These are phyloP conservation scores for Calonectria hawksworthii DNA, from an alignment of 2,329 filamentous ascomycete species.

Conservation along the genomic window DNA sequence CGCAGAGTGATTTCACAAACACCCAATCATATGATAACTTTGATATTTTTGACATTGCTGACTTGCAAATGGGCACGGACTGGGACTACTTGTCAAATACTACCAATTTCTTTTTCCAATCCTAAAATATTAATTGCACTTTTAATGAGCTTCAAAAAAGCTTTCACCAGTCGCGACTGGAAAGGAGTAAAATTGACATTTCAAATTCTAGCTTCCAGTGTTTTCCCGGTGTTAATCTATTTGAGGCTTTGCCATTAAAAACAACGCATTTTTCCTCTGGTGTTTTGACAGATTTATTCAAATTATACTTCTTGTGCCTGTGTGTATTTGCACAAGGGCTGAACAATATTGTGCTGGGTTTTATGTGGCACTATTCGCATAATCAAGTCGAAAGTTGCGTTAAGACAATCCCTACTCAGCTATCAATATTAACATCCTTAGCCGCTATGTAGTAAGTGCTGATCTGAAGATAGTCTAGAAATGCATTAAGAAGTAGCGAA, in stretches of 20 bases:
- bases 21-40: neutral
- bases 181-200: neutral
- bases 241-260: too few relatives aligned
- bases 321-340: too few relatives aligned
- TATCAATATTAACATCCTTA: too few relatives aligned
- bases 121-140: neutral
- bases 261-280: too few relatives aligned
- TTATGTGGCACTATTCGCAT: neutral
- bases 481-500: too few relatives aligned
- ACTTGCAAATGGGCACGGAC: neutral
- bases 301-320: too few relatives aligned
- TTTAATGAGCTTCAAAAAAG: neutral
- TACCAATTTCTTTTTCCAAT: neutral
- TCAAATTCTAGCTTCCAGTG: too few relatives aligned
- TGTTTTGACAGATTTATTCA: too few relatives aligned
- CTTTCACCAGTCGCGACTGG: neutral
- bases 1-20: neutral
- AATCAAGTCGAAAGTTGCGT: too few relatives aligned
- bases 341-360: neutral
- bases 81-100: neutral
- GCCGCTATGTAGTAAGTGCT: too few relatives aligned
- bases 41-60: neutral
- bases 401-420: too few relatives aligned
- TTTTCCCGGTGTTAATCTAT: neutral
- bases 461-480: too few relatives aligned